A percentile compares a stretch with the other conserved stretches of the same genome.
phyloP scores from a whole-genome alignment of 2,329 filamentous ascomycete genomes.

The Diaporthe citrichinensis region DNA sequence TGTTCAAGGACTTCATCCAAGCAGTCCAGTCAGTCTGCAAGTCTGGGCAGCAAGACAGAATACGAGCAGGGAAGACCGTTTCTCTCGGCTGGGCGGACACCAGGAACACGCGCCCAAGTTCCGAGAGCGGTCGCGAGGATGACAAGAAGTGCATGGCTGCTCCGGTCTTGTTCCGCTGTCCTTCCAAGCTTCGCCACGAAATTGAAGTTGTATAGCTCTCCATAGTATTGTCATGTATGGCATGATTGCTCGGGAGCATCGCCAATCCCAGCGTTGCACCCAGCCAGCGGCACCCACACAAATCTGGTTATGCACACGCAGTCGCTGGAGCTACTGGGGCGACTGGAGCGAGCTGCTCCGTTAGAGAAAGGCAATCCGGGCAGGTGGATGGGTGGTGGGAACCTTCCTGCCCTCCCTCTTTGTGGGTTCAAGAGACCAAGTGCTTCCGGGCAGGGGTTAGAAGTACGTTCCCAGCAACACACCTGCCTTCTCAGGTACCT shows the following conservation, averaged over 20 bases:
- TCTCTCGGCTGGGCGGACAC: not conserved
- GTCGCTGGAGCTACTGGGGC: conserved; percentile 14
- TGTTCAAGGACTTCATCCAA: not conserved
- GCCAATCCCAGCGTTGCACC: conserved; percentile 22
- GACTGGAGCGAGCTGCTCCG: conserved; percentile 24
- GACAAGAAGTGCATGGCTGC: conserved; percentile 4
- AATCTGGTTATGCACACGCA: conserved; percentile 19
- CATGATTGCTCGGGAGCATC: conserved; percentile 19
- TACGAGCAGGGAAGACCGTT: conserved; percentile 17
- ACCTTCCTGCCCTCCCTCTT: conserved; percentile 2
- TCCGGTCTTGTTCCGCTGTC: conserved; percentile 19
- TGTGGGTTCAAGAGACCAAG: not conserved
- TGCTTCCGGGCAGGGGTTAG: not conserved
- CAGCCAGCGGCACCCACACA: not conserved
- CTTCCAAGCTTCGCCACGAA: conserved; percentile 18
- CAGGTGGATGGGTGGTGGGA: conserved; percentile 1
- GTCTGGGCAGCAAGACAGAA: not conserved
- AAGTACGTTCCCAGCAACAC: too few species aligned
- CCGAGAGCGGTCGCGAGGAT: conserved; percentile 10
- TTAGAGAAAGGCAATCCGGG: conserved; percentile 18
- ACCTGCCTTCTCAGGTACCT: not conserved
- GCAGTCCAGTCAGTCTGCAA: not conserved
- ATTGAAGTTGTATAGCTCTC: conserved; percentile 26
- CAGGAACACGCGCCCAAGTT: conserved; percentile 23
- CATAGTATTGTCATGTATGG: conserved; percentile 29